Evolutionary conservation across 2,329 filamentous ascomycete species (phyloP).

Genomic region (Epichloe scottii): DNA sequence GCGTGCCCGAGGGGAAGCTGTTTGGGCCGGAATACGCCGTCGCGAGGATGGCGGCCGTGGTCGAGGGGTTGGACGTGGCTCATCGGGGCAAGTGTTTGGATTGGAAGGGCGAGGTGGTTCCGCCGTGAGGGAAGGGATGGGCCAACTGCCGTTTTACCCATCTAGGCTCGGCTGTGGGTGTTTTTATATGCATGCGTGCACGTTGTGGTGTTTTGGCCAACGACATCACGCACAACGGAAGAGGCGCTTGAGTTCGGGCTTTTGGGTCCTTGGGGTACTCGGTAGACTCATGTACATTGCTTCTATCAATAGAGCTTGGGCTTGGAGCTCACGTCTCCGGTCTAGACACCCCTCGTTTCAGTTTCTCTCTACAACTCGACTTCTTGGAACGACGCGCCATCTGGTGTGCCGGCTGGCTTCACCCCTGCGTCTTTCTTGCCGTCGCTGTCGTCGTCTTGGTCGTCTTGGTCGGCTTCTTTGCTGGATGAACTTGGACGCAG

Average conservation of each 20-base stretch:
- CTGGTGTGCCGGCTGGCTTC: conserved; percentile 35
- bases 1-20: conserved; percentile 47
- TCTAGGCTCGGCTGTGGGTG: too few relatives aligned
- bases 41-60: conserved; percentile 48
- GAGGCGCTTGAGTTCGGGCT: not conserved
- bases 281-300: not conserved
- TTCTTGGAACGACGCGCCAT: conserved; percentile 50
- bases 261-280: not conserved
- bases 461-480: conserved; percentile 14
- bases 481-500: conserved; percentile 26
- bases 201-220: too few relatives aligned
- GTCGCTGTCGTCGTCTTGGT: conserved; percentile 18
- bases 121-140: conserved; percentile 30
- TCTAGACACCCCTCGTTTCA: not conserved
- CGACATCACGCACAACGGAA: too few relatives aligned
- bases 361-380: conserved; percentile 39
- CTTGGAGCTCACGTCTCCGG: not conserved
- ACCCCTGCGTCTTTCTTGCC: conserved; percentile 21
- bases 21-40: conserved; percentile 56
- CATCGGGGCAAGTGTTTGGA: conserved; percentile 56
- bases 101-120: conserved; percentile 53
- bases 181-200: too few relatives aligned
- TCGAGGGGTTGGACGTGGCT: conserved; percentile 33
- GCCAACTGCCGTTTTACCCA: too few relatives aligned
- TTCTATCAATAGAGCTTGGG: not conserved